These are phyloP conservation scores for Ophiostoma himal-ulmi DNA, from an alignment of 2,329 filamentous ascomycete species.

Conservation along the genomic window DNA sequence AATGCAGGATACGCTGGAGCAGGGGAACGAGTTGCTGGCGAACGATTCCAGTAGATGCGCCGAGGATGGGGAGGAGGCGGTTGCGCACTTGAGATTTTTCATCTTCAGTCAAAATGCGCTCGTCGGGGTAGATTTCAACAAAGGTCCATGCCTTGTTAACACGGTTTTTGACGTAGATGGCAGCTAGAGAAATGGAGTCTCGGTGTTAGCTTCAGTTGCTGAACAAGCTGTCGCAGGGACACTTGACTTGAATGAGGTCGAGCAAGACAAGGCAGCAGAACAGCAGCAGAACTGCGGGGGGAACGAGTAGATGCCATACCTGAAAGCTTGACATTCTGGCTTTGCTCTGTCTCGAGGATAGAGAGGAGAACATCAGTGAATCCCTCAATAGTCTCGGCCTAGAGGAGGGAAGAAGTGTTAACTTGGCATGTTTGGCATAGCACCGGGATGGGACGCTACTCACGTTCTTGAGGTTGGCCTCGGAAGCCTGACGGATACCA, in stretches of 20 bases:
- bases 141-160: slow-evolving; percentile 87
- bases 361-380: slow-evolving; percentile 88
- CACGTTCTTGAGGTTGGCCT: slow-evolving; percentile 78
- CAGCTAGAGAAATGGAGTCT: slow-evolving; percentile 51
- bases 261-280: no score
- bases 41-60: slow-evolving; percentile 70
- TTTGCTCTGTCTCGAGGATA: slow-evolving; percentile 83
- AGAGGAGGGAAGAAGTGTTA: slow-evolving; percentile 22
- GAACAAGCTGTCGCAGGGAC: not conserved
- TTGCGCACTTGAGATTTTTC: slow-evolving; percentile 85
- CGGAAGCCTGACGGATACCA: slow-evolving; percentile 62
- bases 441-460: slow-evolving; percentile 30
- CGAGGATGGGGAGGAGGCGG: slow-evolving; percentile 82
- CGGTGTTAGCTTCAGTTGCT: not conserved
- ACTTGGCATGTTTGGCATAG: not conserved
- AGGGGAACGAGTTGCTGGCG: slow-evolving; percentile 91
- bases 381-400: slow-evolving; percentile 86
- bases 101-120: slow-evolving; percentile 73
- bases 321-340: slow-evolving; percentile 76
- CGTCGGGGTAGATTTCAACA: slow-evolving; percentile 65
- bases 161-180: slow-evolving; percentile 97
- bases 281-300: no score
- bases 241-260: no score
- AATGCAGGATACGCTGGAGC: slow-evolving; percentile 91
- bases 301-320: slow-evolving; percentile 50